phyloP scores from a whole-genome alignment of 1,284 basidiomycete genomes.

The Ceratobasidium theobromae region DNA sequence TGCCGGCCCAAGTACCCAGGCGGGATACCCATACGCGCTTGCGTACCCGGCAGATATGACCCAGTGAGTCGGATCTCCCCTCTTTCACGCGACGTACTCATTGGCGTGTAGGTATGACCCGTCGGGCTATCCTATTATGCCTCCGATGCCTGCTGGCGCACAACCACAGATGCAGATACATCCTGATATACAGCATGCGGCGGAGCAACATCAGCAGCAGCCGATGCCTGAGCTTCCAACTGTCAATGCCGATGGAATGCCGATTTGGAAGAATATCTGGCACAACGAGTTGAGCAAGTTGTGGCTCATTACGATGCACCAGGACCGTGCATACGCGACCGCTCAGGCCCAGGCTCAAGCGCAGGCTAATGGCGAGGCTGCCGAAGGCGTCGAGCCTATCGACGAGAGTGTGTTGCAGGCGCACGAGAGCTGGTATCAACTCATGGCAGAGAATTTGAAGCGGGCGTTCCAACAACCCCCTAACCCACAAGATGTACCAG shows the following conservation, averaged over 20 bases:
- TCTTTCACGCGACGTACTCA: background rate
- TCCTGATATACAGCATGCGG: slow-evolving; percentile 25
- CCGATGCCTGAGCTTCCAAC: slow-evolving; percentile 51
- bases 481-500: slow-evolving; percentile 5
- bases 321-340: slow-evolving; percentile 67
- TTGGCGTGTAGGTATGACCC: slow-evolving; percentile 30
- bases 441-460: slow-evolving; percentile 25
- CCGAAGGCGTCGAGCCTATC: slow-evolving; percentile 9
- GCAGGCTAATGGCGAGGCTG: slow-evolving; percentile 8
- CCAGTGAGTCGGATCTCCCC: background rate
- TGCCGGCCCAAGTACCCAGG: slow-evolving; percentile 13
- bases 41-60: slow-evolving; percentile 12
- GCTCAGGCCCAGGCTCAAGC: slow-evolving; percentile 15
- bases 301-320: slow-evolving; percentile 68
- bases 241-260: slow-evolving; percentile 71
- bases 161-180: slow-evolving; percentile 33
- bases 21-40: slow-evolving; percentile 11
- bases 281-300: slow-evolving; percentile 69
- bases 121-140: slow-evolving; percentile 33
- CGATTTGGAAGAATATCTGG: slow-evolving; percentile 70
- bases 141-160: slow-evolving; percentile 16
- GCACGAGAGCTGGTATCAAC: slow-evolving; percentile 24
- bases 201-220: slow-evolving; percentile 30
- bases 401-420: slow-evolving; percentile 16
- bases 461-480: background rate